Base-by-base conservation (phyloP, 2,329 filamentous ascomycete genomes). In the Scedosporium minutisporum region DNA sequence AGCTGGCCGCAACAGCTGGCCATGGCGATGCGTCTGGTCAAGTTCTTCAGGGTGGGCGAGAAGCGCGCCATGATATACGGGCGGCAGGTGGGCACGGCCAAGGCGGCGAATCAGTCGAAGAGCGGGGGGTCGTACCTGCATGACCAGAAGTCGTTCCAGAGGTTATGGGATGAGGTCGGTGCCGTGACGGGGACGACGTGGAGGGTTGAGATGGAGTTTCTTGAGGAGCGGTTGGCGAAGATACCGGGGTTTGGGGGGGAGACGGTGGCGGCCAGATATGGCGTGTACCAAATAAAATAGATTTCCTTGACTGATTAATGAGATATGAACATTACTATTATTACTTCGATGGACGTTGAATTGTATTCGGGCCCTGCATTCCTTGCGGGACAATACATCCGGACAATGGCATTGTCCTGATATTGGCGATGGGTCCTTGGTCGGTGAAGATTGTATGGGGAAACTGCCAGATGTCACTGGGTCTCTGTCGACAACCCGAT, bases 81-180 rank as follows among this genome's bases (percentile, higher is more conserved):
- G 38, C 75, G 78, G 12, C 81, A 85, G 38, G 74, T 82, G 33
- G 80, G 81, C 46, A 48, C 55, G 9, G 57, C 55, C 5, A 55
- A 58, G 33, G 48, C 63, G 10, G 25, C 16, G 4, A 7, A 33
- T 6, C 38, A 48, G 25, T 29, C 10, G n/a, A 55, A 48, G 7
- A 58, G 58, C 18, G 48, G 38, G 29, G 53, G 62, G 1, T 62
- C 62, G 6, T 83, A 78, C 65, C 69, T 82, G 1, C 82, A 84
- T 67, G 75, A 81, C 64, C 72, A 76, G 41, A 68, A 71, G 6
- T 82, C 76, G 63, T 85, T 84, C 71, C 78, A 80, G 66, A 68
- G 68, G 42, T 71, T 86, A 25, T 86, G 83, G 83, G 74, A 82
- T 61, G 78, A 82, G 64, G 76, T 84, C 27, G 80, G 80, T 7